These are phyloP conservation scores for Aspergillus awamori DNA, from an alignment of 2,329 filamentous ascomycete genomes.

Conservation along the genomic window DNA sequence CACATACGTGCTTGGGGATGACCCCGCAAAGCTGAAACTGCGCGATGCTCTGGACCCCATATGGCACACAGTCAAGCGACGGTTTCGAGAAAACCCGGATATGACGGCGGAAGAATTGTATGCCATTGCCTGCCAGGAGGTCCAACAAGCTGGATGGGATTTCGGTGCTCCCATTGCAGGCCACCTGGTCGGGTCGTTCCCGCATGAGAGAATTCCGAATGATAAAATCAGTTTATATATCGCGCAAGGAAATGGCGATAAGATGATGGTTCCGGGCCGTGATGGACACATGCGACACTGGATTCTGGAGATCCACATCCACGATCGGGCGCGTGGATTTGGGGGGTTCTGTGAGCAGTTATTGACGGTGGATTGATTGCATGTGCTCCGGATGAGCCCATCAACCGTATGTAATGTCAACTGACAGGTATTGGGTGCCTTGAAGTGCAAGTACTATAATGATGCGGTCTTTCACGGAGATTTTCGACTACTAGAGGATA, in stretches of 20 bases:
- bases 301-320: constrained; percentile 56
- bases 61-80: constrained; percentile 50
- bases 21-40: constrained; percentile 49
- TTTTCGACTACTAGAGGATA: no score
- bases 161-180: constrained; percentile 52
- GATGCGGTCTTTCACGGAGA: no score
- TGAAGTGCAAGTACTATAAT: no score
- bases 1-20: constrained; percentile 55
- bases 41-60: constrained; percentile 52
- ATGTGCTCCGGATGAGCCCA: background rate
- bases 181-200: constrained; percentile 56
- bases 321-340: constrained; percentile 42
- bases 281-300: constrained; percentile 52
- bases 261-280: constrained; percentile 44
- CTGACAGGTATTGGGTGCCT: no score
- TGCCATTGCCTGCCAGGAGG: constrained; percentile 45
- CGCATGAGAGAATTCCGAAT: constrained; percentile 55
- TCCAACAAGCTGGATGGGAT: constrained; percentile 45
- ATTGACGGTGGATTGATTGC: constrained; percentile 27
- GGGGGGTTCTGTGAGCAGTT: constrained; percentile 50
- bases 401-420: no score
- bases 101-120: constrained; percentile 56
- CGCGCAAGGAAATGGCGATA: constrained; percentile 47
- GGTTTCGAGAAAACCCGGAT: constrained; percentile 42
- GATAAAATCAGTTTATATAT: constrained; percentile 52